Conservation (phyloP, 2,329 filamentous ascomycete genomes). For the Rachicladosporium sp. region DNA sequence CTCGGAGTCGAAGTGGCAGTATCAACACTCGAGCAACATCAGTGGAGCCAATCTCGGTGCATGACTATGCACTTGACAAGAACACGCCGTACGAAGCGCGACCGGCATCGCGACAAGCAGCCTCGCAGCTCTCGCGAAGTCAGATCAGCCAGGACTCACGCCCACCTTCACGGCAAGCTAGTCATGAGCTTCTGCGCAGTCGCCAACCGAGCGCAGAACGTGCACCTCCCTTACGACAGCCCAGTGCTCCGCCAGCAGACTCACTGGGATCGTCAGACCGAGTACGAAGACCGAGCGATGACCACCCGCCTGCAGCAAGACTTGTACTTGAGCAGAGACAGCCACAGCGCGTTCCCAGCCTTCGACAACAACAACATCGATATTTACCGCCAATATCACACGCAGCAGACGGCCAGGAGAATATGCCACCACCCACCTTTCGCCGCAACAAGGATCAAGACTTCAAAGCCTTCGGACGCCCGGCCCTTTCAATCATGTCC, state of each 20-base stretch:
- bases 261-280: constrained; percentile 3
- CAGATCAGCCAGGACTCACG: constrained; percentile 17
- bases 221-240: constrained; percentile 11
- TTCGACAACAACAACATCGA: constrained; percentile 29
- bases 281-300: constrained; percentile 14
- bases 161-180: constrained; percentile 15
- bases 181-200: constrained; percentile 15
- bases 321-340: constrained; percentile 18
- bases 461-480: constrained; percentile 43
- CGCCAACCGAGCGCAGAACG: constrained; percentile 21
- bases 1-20: constrained; percentile 19
- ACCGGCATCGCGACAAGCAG: constrained; percentile 16
- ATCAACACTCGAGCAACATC: constrained; percentile 20
- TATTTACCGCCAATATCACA: constrained; percentile 36
- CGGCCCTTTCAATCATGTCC: constrained; percentile 41
- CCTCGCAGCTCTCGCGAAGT: constrained; percentile 14
- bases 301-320: constrained; percentile 10
- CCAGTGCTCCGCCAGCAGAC: constrained; percentile 14
- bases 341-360: constrained; percentile 26
- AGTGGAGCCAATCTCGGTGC: constrained; percentile 22
- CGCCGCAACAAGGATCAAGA: constrained; percentile 47
- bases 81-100: constrained; percentile 14
- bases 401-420: constrained; percentile 71
- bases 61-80: constrained; percentile 22
- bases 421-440: constrained; percentile 61